These are phyloP conservation scores for Solanum pennellii DNA, from an alignment of 257 asterid species.

Conservation along the genomic window DNA sequence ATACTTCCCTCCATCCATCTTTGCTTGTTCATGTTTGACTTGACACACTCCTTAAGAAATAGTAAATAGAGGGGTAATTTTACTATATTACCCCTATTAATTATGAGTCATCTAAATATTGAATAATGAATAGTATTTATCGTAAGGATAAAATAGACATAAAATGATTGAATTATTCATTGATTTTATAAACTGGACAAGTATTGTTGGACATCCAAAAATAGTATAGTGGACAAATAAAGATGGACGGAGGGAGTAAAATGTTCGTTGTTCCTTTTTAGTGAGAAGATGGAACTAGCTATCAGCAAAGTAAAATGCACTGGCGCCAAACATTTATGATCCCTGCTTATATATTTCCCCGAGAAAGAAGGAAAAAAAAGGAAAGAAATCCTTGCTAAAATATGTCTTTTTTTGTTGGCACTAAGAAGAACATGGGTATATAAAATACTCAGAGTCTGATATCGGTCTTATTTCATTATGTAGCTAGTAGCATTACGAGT, in stretches of 20 bases:
- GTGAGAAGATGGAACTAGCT: neutral
- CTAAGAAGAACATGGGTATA: neutral
- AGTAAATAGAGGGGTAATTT: neutral
- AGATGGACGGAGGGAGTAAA: neutral
- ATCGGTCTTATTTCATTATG: neutral
- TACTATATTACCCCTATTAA: neutral
- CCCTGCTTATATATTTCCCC: neutral
- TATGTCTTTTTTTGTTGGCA: neutral
- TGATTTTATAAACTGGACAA: neutral
- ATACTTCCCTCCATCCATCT: neutral
- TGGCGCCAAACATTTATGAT: neutral
- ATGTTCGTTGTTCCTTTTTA: neutral
- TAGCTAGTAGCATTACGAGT: neutral
- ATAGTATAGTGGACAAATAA: neutral
- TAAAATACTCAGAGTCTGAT: neutral
- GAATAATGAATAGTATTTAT: neutral
- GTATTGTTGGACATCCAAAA: neutral
- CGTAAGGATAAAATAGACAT: neutral
- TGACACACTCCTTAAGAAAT: neutral
- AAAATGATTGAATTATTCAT: neutral
- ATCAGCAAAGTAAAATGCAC: neutral
- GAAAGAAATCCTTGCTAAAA: neutral
- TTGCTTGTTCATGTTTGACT: neutral
- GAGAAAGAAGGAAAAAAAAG: neutral
- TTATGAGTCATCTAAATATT: neutral